These are phyloP conservation scores for Phlegmacium glaucopus DNA, from an alignment of 768 basidiomycete species.

Conservation along the genomic window DNA sequence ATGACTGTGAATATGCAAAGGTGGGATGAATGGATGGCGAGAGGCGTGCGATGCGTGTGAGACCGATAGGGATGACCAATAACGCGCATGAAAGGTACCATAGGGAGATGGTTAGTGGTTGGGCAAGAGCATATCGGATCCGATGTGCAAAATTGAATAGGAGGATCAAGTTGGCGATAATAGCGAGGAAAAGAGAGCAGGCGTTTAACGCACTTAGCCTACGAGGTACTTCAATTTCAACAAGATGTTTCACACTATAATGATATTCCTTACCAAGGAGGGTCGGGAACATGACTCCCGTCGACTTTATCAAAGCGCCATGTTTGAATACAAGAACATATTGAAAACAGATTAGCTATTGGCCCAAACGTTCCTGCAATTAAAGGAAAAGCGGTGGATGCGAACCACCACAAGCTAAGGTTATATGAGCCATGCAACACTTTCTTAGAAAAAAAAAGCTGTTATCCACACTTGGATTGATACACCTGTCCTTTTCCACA, in stretches of 20 bases:
- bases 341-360: slow-evolving; percentile 35
- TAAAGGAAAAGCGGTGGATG: slow-evolving; percentile 37
- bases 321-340: slow-evolving; percentile 32
- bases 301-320: slow-evolving; percentile 26
- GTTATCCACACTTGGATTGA: too few relatives aligned
- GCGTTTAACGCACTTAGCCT: slow-evolving; percentile 33
- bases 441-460: too few relatives aligned
- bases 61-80: slow-evolving; percentile 30
- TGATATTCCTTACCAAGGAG: slow-evolving; percentile 31
- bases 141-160: slow-evolving; percentile 37
- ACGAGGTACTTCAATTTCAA: neutral
- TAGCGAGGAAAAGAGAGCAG: slow-evolving; percentile 28
- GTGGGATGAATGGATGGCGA: slow-evolving; percentile 5
- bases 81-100: slow-evolving; percentile 38
- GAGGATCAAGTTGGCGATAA: slow-evolving; percentile 32
- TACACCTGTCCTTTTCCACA: too few relatives aligned
- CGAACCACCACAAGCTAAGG: slow-evolving; percentile 33
- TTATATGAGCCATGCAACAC: too few relatives aligned
- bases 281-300: slow-evolving; percentile 23
- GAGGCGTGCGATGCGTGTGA: slow-evolving; percentile 18
- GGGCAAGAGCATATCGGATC: slow-evolving; percentile 31
- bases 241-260: too few relatives aligned
- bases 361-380: slow-evolving; percentile 40
- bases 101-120: slow-evolving; percentile 32
- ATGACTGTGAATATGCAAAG: slow-evolving; percentile 29